Base-by-base conservation (phyloP, 2,329 filamentous ascomycete genomes). In the Fusarium odoratissimum region DNA sequence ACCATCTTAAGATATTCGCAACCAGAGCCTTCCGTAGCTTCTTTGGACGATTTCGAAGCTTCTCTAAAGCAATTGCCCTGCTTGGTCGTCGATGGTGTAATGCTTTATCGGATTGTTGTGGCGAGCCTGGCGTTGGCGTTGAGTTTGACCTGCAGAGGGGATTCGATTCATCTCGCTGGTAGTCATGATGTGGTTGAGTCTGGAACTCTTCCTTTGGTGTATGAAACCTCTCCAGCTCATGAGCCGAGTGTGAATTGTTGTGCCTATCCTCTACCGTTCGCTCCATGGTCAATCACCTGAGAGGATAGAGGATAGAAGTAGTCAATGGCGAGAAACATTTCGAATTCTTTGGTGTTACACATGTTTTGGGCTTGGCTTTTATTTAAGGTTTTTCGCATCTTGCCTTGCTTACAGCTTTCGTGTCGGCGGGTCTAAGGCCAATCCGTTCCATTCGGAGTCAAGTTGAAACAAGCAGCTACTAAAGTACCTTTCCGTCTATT, bases 1-100 rank as follows among this genome's bases (percentile, higher is more conserved):
- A 35, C 75, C 75, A 76, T 62, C 73, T 61, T 14, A 54, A 8
- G 6, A 71, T 17, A 13, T 73, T 73, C 46, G 70, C 70, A 21
- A 56, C 5, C 6, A 73, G n/a, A 10, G 65, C 61, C 23, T 63
- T 71, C 14, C 60, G 57, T 13, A 73, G 30, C 8, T 31, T 61
- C 23, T 73, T 73, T 2, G 71, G 70, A 10, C 55, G 60, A n/a
- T n/a, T 60, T 6, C 56, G 60, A 19, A 69, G 60, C 6, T 58
- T 70, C n/a, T 58, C 51, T 31, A 23, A 7, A 2, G 37, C 37
- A 10, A 51, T n/a, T 25, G 46, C 25, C 21, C 41, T 59, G 31
- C 38, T 68, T 17, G 51, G 28, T 10, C n/a, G 38, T 6, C 51
- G 55, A 23, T 37, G 49, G 21, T 40, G 19, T 6, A 17, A 14